Evolutionary conservation across 768 basidiomycete genomes (phyloP).

Genomic region (Cyclocybe aegerita): DNA sequence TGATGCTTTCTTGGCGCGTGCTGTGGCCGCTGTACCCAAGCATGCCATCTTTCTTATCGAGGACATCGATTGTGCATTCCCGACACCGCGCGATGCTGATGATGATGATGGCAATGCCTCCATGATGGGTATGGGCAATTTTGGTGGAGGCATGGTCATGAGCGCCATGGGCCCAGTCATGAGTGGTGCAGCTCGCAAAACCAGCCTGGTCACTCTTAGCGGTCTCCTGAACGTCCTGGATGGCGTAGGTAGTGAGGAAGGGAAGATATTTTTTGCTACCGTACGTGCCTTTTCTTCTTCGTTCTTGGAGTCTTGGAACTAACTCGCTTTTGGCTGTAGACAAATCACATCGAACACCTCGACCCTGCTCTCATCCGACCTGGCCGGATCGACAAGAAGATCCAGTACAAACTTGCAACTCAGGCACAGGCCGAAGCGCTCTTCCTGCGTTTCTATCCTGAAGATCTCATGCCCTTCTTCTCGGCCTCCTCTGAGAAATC

Average conservation of each 20-base stretch:
- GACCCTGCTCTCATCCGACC: slow-evolving; percentile 57
- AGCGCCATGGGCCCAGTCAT: too few relatives aligned
- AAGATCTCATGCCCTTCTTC: slow-evolving; percentile 19
- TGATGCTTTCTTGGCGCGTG: slow-evolving; percentile 46
- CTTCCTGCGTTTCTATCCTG: slow-evolving; percentile 51
- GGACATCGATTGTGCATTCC: slow-evolving; percentile 63
- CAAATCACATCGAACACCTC: slow-evolving; percentile 54
- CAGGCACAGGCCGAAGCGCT: slow-evolving; percentile 44
- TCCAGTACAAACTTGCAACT: slow-evolving; percentile 51
- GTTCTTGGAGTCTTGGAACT: neutral
- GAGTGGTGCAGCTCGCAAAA: slow-evolving; percentile 13
- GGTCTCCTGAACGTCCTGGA: slow-evolving; percentile 60
- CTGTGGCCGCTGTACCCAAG: slow-evolving; percentile 47
- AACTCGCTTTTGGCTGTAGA: slow-evolving; percentile 26
- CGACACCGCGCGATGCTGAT: slow-evolving; percentile 38
- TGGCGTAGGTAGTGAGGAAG: slow-evolving; percentile 61
- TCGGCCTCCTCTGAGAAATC: slow-evolving; percentile 14
- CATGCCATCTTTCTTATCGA: slow-evolving; percentile 56
- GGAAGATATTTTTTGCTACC: slow-evolving; percentile 61
- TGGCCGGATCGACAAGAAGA: slow-evolving; percentile 54
- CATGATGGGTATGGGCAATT: neutral
- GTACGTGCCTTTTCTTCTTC: slow-evolving; percentile 25
- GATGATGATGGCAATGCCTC: slow-evolving; percentile 8
- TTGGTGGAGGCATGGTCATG: slow-evolving; percentile 10
- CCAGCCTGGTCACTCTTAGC: slow-evolving; percentile 46